phyloP scores from a whole-genome alignment of 2,329 filamentous ascomycete species.

The Thelonectria blattea region DNA sequence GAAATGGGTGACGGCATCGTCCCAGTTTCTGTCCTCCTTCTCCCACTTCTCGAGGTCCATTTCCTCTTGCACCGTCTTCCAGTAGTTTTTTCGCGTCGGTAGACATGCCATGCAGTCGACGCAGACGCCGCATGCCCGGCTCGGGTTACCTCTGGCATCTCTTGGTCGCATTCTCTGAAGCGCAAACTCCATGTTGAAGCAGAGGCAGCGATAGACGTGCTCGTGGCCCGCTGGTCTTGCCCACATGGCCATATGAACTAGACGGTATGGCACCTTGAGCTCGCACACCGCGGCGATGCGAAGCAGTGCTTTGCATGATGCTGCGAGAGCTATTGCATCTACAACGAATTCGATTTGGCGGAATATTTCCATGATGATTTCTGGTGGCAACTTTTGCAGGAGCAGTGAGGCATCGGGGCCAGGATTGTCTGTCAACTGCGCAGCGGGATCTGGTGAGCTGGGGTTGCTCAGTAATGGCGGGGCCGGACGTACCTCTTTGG shows the following conservation, averaged over 20 bases:
- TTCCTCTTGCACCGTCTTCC: constrained; percentile 12
- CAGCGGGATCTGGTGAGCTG: constrained; percentile 1
- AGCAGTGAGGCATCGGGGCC: constrained; percentile 6
- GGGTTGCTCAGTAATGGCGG: not conserved
- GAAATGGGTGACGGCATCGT: constrained; percentile 24
- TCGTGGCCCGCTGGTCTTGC: not conserved
- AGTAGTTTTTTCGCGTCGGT: constrained; percentile 33
- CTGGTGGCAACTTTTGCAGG: constrained; percentile 34
- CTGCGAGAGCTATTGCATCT: constrained; percentile 28
- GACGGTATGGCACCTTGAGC: constrained; percentile 27
- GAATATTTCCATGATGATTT: constrained; percentile 37
- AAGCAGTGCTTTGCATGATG: constrained; percentile 34
- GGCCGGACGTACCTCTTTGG: constrained; percentile 18
- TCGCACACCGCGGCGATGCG: constrained; percentile 22
- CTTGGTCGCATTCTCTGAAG: constrained; percentile 26
- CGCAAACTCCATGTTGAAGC: constrained; percentile 21
- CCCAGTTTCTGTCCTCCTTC: constrained; percentile 14
- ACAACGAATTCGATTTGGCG: constrained; percentile 11
- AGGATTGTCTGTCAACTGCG: constrained; percentile 12
- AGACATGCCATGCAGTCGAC: constrained; percentile 31
- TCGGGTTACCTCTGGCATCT: constrained; percentile 20
- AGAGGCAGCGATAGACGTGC: constrained; percentile 15
- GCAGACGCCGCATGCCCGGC: constrained; percentile 30
- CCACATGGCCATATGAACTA: constrained; percentile 19
- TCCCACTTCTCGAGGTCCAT: constrained; percentile 14